Base-by-base conservation (phyloP, 164 flowering plant genomes). In the Warburgia ugandensis region DNA sequence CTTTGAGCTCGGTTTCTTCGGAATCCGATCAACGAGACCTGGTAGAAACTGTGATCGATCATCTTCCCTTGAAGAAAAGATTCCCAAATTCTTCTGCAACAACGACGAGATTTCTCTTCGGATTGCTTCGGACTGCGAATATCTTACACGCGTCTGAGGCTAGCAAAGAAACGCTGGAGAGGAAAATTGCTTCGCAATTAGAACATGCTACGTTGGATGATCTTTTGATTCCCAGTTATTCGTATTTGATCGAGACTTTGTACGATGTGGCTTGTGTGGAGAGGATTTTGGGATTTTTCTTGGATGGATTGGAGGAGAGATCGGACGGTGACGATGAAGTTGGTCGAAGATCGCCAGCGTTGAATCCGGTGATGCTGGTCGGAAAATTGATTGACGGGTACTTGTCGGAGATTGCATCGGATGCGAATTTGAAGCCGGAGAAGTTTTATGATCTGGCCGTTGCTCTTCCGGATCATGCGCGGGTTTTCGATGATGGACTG, bases 321-420 rank as follows among this genome's bases (percentile, higher is more conserved):
- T 38, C 9, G 68, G 69, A 40, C 3, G 71, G 47, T 1, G 66
- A 25, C 1, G 63, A 32, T 0, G 53, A 32, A 2, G 64, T 30
- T n/a, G 8, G 55, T n/a, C n/a, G n/a, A n/a, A n/a, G 77, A 61
- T 74, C 87, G 35, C 73, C 88, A 44, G 61, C 45, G 20, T 33
- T 52, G 22, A 63, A 56, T 49, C 68, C 70, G 23, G 54, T 88
- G 28, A 72, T 76, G 77, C 60, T 80, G 25, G 97, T 94, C 25
- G 99, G 96, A 1, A 89, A 94, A 68, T 55, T 94, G 50, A 72
- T 89, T 52, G 97, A 94, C 58, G 96, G 92, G 8, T 89, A 82
- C 59, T 58, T 94, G 6, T 69, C 94, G 21, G 99, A 94, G 64
- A 78, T 94, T 29, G 92, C 99, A 10, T 79, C 96, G 0, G 97